Percentiles rank a stretch among this genome's conserved stretches.
Evolutionary conservation across 106 monocot genomes (phyloP).

Genomic region (Dioscorea zingiberensis): DNA sequence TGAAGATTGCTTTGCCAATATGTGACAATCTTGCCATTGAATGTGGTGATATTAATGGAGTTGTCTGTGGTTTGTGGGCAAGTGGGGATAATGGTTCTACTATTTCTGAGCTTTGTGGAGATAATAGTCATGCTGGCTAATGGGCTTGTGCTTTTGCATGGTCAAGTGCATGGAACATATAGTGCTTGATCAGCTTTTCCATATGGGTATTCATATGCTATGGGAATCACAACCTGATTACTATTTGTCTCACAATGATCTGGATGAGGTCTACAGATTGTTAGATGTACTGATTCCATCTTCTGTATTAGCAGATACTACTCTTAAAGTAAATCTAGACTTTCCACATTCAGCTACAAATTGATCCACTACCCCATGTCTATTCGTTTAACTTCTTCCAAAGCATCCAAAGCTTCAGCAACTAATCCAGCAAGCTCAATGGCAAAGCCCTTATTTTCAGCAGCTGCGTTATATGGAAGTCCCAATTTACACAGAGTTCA

Average conservation of each 20-base stretch:
- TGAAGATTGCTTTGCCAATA: constrained; percentile 37
- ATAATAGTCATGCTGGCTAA: constrained; percentile 39
- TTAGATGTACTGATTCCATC: constrained; percentile 66
- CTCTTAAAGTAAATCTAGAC: constrained; percentile 49
- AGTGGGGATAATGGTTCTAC: constrained; percentile 23
- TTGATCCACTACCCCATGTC: no score
- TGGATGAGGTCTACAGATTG: constrained; percentile 47
- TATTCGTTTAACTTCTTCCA: no score
- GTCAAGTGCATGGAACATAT: constrained; percentile 99
- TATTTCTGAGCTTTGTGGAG: constrained; percentile 25
- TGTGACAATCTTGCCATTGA: constrained; percentile 37
- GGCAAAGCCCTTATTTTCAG: constrained; percentile 91
- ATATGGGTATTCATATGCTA: constrained; percentile 34
- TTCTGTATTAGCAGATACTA: constrained; percentile 41
- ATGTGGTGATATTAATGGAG: constrained; percentile 93
- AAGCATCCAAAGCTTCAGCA: constrained; percentile 90
- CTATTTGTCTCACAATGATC: constrained; percentile 57
- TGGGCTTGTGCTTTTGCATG: constrained; percentile 92
- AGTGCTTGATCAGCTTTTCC: constrained; percentile 63
- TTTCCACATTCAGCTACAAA: constrained; percentile 18
- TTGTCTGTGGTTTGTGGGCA: constrained; percentile 65
- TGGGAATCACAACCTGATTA: constrained; percentile 92
- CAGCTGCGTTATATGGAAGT: constrained; percentile 78
- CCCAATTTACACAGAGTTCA: constrained; percentile 97
- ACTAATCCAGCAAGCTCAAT: constrained; percentile 99